Evolutionary conservation across 2,329 filamentous ascomycete species (phyloP), one percentile per base, ranked within the genome.

Genomic region (Nemania abortiva): DNA sequence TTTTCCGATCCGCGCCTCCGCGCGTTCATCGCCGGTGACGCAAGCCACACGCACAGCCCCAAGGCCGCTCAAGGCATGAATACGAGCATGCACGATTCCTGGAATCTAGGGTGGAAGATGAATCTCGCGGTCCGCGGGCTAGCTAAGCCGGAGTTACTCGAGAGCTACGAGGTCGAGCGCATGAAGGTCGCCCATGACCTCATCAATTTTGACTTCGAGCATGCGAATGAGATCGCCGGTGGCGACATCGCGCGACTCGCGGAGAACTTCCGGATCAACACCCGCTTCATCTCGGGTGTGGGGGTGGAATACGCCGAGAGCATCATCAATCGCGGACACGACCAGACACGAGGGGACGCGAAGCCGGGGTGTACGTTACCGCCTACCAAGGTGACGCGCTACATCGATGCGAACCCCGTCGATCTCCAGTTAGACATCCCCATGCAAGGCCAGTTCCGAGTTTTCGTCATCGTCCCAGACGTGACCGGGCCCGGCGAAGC

Each of bases 341-440:
- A 80, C 49, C 77, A 82, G 62, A 78, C 79, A 15, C 81, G 82
- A 56, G 79, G 86, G 47, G 83, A 85, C 29, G 84, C 85, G 55
- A 84, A 83, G 69, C 86, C 86, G 3, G 87, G 87, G 7, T 87
- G 85, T 58, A 81, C 87, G 24, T 83, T 92, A 29, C 86, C 89
- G 2, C 92, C 92, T 2, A 90, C 90, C 49, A 91, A 89, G 79
- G 91, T 91, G 20, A 92, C 90, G 0, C 87, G 92, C 31, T 94
- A 91, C 76, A 87, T 94, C 60, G 92, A 95, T 79, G 90, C 91
- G 3, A 95, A 94, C 74, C 92, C 92, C 0, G 88, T 95, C 50
- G 90, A 94, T 73, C 82, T 94, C 31, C 91, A 95, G 77, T 87
- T 93, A 6, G 92, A 94, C 75, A 92, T 94, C 53, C 92, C 92